Percentiles rank a stretch among this genome's conserved stretches.
Conservation (phyloP, 129 eudicot genomes). For the Heracleum sosnowskyi region DNA sequence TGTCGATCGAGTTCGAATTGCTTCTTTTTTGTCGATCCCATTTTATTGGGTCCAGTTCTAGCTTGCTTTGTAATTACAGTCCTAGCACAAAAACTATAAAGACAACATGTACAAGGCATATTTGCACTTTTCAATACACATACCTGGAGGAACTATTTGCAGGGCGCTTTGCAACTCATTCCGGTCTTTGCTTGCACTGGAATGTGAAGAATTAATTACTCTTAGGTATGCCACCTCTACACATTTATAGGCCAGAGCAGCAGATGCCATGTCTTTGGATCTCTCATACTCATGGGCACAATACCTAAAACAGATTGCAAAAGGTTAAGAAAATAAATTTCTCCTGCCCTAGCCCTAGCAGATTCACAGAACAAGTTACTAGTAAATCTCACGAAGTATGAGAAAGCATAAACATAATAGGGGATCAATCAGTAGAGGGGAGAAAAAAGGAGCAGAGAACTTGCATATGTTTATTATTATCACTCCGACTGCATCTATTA, state of each 20-base stretch:
- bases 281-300: conserved; percentile 94
- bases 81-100: background rate
- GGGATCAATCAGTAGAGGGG: background rate
- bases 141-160: conserved; percentile 69
- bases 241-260: conserved; percentile 96
- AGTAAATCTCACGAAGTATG: background rate
- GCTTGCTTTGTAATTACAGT: background rate
- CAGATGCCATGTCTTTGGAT: conserved; percentile 78
- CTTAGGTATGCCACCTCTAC: conserved; percentile 87
- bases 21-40: background rate
- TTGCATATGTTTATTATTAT: background rate
- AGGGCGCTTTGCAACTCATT: conserved; percentile 74
- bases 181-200: conserved; percentile 58
- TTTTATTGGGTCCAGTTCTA: background rate
- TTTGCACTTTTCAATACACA: background rate
- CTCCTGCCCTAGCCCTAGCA: conserved; percentile 1
- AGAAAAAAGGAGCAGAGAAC: background rate
- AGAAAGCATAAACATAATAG: background rate
- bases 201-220: conserved; percentile 64
- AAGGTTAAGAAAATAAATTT: background rate
- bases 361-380: background rate
- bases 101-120: background rate
- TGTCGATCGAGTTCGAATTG: background rate
- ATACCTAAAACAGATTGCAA: conserved; percentile 36
- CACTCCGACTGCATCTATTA: background rate